Percentiles rank a stretch among this genome's conserved stretches.
Evolutionary conservation across 257 asterid genomes (phyloP).

Genomic region (Primulina tabacum): DNA sequence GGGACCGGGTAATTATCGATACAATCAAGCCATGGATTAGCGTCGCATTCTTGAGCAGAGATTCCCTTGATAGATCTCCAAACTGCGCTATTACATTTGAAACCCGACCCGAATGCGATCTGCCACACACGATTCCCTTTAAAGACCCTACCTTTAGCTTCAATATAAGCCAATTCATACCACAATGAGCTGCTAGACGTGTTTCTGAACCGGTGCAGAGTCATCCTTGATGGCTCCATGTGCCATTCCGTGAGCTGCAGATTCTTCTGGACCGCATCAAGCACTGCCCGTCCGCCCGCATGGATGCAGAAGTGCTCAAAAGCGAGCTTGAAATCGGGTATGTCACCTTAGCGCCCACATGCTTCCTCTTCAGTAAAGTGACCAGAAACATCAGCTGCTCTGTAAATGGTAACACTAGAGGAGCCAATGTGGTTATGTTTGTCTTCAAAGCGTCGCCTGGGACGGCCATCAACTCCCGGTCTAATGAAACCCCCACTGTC

Average conservation of each 20-base stretch:
- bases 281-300: constrained; percentile 56
- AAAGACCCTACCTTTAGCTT: constrained; percentile 41
- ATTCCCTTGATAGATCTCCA: constrained; percentile 49
- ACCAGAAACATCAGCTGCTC: constrained; percentile 49
- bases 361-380: constrained; percentile 35
- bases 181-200: constrained; percentile 59
- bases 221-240: constrained; percentile 70
- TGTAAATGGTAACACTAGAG: constrained; percentile 45
- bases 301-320: constrained; percentile 64
- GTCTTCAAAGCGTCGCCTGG: constrained; percentile 54
- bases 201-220: constrained; percentile 56
- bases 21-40: constrained; percentile 50
- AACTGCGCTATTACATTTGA: constrained; percentile 58
- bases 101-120: constrained; percentile 63
- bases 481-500: constrained; percentile 41
- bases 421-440: constrained; percentile 51
- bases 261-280: constrained; percentile 53
- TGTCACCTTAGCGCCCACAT: constrained; percentile 36
- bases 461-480: constrained; percentile 51
- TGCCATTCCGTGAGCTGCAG: constrained; percentile 49
- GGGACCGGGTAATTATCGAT: constrained; percentile 42
- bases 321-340: constrained; percentile 57
- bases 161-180: constrained; percentile 53
- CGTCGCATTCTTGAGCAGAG: constrained; percentile 23
- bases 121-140: constrained; percentile 53